Evolutionary conservation across 352 stramenopile species (phyloP).

Genomic region (Phytopythium kandeliae): DNA sequence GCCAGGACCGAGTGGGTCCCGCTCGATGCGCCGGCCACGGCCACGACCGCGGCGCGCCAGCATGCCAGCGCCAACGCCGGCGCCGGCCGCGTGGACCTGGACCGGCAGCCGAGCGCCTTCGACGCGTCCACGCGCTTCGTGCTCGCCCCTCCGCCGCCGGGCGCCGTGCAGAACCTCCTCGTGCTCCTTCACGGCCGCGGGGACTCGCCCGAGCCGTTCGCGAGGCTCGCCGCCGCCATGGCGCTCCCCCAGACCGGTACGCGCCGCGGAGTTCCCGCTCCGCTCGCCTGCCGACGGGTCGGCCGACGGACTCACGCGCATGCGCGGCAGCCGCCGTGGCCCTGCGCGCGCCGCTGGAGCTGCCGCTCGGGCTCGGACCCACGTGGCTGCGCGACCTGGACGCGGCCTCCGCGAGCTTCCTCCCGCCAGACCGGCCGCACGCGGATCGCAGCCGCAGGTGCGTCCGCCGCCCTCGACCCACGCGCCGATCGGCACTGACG

Average conservation of each 20-base stretch:
- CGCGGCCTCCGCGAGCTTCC: slow-evolving; percentile 21
- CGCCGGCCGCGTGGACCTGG: slow-evolving; percentile 16
- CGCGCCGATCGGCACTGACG: too few relatives aligned
- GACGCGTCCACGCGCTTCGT: slow-evolving; percentile 16
- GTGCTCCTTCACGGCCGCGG: slow-evolving; percentile 60
- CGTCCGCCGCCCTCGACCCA: not conserved
- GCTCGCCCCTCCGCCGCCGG: slow-evolving; percentile 13
- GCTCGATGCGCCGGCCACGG: too few relatives aligned
- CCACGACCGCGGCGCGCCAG: too few relatives aligned
- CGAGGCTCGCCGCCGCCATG: slow-evolving; percentile 42
- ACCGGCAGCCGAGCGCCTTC: slow-evolving; percentile 14
- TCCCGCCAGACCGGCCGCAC: slow-evolving; percentile 27
- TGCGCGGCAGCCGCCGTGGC: slow-evolving; percentile 37
- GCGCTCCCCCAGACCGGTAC: slow-evolving; percentile 60
- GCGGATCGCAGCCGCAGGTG: slow-evolving; percentile 37
- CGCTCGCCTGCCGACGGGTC: too few relatives aligned
- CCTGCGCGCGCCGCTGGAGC: slow-evolving; percentile 39
- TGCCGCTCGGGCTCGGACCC: slow-evolving; percentile 49
- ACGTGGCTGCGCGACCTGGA: slow-evolving; percentile 60
- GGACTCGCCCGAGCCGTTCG: slow-evolving; percentile 48
- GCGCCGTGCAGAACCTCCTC: slow-evolving; percentile 43
- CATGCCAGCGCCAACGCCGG: too few relatives aligned
- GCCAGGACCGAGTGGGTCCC: slow-evolving; percentile 16
- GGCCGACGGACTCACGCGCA: too few relatives aligned
- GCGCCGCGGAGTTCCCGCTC: too few relatives aligned